Evolutionary conservation across 306 rosid genomes (phyloP).

Genomic region (Quercus suber): DNA sequence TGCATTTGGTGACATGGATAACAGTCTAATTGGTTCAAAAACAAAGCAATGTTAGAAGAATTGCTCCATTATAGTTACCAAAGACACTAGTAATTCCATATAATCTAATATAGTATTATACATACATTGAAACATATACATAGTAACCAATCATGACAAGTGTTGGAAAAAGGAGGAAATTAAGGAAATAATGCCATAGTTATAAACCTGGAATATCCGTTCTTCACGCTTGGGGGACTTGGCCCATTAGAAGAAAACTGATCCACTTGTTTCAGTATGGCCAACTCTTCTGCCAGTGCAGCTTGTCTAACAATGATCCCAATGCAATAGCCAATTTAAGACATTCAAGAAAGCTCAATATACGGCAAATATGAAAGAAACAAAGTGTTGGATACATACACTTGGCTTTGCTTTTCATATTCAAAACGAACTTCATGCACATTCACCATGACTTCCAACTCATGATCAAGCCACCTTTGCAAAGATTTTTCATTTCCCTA

Average conservation of each 20-base stretch:
- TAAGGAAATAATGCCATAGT: neutral
- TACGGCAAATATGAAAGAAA: neutral
- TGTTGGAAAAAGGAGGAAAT: neutral
- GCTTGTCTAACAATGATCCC: constrained; percentile 40
- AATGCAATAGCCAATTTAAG: constrained; percentile 15
- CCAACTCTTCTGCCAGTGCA: constrained; percentile 66
- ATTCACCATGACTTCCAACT: constrained; percentile 71
- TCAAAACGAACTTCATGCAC: constrained; percentile 76
- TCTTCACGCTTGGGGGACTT: constrained; percentile 43
- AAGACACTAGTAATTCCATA: neutral
- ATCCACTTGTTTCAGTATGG: constrained; percentile 50
- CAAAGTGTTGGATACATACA: constrained; percentile 42
- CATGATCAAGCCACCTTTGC: constrained; percentile 79
- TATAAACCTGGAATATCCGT: constrained; percentile 47
- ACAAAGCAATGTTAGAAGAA: neutral
- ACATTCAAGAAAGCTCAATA: constrained; percentile 8
- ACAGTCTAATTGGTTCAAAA: constrained; percentile 39
- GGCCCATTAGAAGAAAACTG: constrained; percentile 43
- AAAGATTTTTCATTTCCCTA: constrained; percentile 65
- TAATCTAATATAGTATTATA: neutral
- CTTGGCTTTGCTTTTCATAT: constrained; percentile 64
- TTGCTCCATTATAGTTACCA: constrained; percentile 17
- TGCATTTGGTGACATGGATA: constrained; percentile 64
- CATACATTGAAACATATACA: neutral
- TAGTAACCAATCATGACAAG: neutral